phyloP scores from a whole-genome alignment of 768 basidiomycete species.

The Boletus sensibilis region DNA sequence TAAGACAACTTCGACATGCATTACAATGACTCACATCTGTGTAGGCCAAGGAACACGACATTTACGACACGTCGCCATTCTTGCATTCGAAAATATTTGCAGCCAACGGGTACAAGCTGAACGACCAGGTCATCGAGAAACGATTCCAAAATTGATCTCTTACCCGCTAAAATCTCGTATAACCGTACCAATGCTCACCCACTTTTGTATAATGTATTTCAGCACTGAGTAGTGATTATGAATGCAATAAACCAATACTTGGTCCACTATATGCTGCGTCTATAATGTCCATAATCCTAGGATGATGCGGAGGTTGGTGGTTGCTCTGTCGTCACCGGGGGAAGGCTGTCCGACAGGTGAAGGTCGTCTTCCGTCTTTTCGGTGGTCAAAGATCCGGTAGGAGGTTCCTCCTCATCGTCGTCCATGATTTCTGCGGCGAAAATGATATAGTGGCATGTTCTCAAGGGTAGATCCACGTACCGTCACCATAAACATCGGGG shows the following conservation, averaged over 20 bases:
- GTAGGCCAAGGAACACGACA: constrained; percentile 95
- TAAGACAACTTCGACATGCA: constrained; percentile 37
- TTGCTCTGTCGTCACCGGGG: constrained; percentile 11
- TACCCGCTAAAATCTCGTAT: constrained; percentile 5
- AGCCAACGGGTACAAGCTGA: constrained; percentile 84
- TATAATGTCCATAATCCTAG: constrained; percentile 21
- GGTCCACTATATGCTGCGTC: constrained; percentile 19
- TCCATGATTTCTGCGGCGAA: constrained; percentile 57
- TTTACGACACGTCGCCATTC: constrained; percentile 88
- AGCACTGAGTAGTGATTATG: constrained; percentile 32
- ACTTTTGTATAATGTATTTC: constrained; percentile 18
- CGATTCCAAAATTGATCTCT: constrained; percentile 48
- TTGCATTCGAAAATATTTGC: constrained; percentile 78
- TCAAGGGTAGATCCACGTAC: constrained; percentile 44
- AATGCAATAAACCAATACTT: constrained; percentile 27
- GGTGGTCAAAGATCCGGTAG: not conserved
- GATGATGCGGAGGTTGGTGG: constrained; percentile 13
- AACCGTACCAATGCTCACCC: constrained; percentile 3
- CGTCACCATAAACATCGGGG: constrained; percentile 94
- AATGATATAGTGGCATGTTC: constrained; percentile 3
- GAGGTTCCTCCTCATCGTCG: constrained; percentile 56
- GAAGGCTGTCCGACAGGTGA: not conserved
- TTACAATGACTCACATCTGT: constrained; percentile 9
- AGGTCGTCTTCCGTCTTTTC: constrained; percentile 9
- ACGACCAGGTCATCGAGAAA: constrained; percentile 68